Conservation (phyloP, 306 rosid species). For the Cajanus cajan region DNA sequence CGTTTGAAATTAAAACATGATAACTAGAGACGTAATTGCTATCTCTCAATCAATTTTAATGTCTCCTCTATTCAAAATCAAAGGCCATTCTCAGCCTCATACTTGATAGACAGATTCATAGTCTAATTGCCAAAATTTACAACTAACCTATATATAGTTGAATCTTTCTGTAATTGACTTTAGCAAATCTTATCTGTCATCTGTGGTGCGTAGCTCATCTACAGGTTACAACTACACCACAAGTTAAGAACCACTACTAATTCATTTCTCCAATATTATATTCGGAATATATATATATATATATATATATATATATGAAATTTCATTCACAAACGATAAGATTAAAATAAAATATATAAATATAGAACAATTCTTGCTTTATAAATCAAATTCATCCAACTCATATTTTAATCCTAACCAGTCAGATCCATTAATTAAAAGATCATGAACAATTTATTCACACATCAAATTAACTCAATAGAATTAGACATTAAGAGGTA, state of each 20-base stretch:
- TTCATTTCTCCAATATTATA: too few species aligned
- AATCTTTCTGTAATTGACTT: slow-evolving; percentile 3
- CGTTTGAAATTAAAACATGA: neutral
- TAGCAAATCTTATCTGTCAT: neutral
- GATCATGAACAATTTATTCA: too few species aligned
- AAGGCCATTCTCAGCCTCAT: neutral
- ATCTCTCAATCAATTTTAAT: neutral
- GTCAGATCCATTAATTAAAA: too few species aligned
- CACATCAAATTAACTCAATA: too few species aligned
- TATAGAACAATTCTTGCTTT: too few species aligned
- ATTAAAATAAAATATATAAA: too few species aligned
- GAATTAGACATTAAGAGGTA: too few species aligned
- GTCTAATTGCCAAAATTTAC: neutral
- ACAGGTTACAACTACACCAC: neutral
- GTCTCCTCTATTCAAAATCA: neutral
- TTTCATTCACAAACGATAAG: too few species aligned
- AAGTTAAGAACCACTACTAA: neutral
- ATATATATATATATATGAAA: too few species aligned
- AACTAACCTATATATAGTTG: neutral
- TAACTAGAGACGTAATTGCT: neutral
- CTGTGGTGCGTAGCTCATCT: neutral
- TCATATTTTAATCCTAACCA: too few species aligned
- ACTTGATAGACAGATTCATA: neutral
- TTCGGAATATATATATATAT: too few species aligned
- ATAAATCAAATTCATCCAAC: too few species aligned